These are phyloP conservation scores for Dipodascopsis uninucleata DNA, from an alignment of 805 yeast genomes.

Conservation along the genomic window DNA sequence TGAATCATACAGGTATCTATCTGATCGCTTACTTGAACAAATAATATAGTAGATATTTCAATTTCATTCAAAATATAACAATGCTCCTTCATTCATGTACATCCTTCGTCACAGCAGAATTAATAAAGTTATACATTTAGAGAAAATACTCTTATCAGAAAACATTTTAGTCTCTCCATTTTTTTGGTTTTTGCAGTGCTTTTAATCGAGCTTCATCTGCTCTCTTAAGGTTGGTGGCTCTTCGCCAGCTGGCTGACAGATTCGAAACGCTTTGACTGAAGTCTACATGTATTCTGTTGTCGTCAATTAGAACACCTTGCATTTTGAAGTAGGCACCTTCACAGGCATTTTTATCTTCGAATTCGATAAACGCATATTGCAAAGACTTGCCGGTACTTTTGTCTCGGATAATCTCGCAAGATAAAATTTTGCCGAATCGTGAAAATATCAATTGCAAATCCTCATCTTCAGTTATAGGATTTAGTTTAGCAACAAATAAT, in stretches of 20 bases:
- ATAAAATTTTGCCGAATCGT: constrained; percentile 54
- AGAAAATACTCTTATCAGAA: too few species aligned
- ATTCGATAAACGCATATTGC: constrained; percentile 65
- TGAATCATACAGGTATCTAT: too few species aligned
- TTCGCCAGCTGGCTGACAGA: constrained; percentile 33
- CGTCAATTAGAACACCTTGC: constrained; percentile 63
- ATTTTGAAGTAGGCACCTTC: constrained; percentile 61
- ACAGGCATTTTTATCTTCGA: constrained; percentile 45
- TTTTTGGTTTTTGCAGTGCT: constrained; percentile 1
- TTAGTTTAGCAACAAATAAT: constrained; percentile 59
- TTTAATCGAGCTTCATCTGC: constrained; percentile 10
- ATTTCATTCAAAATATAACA: too few species aligned
- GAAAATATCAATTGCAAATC: constrained; percentile 55
- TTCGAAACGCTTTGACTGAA: constrained; percentile 54
- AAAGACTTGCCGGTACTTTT: constrained; percentile 47
- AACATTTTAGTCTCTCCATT: constrained; percentile 13
- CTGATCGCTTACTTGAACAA: too few species aligned
- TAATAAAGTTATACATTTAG: too few species aligned
- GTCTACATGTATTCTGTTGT: constrained; percentile 60
- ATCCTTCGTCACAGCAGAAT: too few species aligned
- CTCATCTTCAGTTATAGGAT: constrained; percentile 56
- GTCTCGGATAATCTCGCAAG: constrained; percentile 53
- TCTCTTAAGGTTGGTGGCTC: constrained; percentile 13
- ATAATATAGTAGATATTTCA: too few species aligned
- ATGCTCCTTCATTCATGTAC: too few species aligned